phyloP scores from a whole-genome alignment of 2,329 filamentous ascomycete genomes.

The Neopestalotiopsis sp. region DNA sequence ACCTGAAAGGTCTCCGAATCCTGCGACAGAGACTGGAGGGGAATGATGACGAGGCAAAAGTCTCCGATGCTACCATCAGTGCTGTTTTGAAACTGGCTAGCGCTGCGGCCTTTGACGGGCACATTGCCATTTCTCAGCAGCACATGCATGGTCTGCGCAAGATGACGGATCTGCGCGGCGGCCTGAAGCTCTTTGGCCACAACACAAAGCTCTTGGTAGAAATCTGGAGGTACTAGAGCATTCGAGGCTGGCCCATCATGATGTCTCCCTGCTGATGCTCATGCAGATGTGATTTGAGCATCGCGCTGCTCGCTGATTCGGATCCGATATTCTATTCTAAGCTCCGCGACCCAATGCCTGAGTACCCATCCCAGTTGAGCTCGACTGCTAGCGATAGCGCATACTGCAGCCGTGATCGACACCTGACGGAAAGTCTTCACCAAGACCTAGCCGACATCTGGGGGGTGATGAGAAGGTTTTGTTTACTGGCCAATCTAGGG shows the following conservation, averaged over 20 bases:
- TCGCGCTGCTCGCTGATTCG: constrained; percentile 22
- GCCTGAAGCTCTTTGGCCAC: constrained; percentile 33
- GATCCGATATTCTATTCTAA: constrained; percentile 24
- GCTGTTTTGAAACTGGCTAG: constrained; percentile 37
- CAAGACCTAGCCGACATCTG: constrained; percentile 21
- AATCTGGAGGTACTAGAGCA: constrained; percentile 24
- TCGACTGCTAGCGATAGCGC: no score
- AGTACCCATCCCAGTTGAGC: constrained; percentile 13
- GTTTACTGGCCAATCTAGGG: constrained; percentile 31
- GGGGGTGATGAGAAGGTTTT: constrained; percentile 30
- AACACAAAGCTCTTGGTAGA: constrained; percentile 42
- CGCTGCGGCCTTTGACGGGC: constrained; percentile 34
- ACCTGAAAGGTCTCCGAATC: constrained; percentile 32
- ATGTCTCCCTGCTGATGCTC: background rate
- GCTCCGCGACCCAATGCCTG: constrained; percentile 16
- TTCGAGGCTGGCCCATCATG: background rate
- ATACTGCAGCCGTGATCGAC: no score
- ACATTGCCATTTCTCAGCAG: constrained; percentile 32
- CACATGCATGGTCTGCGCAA: constrained; percentile 42
- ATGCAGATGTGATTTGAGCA: constrained; percentile 24
- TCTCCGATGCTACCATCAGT: constrained; percentile 36
- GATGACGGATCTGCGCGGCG: constrained; percentile 43
- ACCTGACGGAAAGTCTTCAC: background rate
- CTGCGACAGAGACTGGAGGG: constrained; percentile 36
- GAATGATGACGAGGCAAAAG: constrained; percentile 25